A percentile compares a stretch with the other conserved stretches of the same genome.
Evolutionary conservation across 345 rosid genomes (phyloP).

Genomic region (Melaleuca quinquenervia): DNA sequence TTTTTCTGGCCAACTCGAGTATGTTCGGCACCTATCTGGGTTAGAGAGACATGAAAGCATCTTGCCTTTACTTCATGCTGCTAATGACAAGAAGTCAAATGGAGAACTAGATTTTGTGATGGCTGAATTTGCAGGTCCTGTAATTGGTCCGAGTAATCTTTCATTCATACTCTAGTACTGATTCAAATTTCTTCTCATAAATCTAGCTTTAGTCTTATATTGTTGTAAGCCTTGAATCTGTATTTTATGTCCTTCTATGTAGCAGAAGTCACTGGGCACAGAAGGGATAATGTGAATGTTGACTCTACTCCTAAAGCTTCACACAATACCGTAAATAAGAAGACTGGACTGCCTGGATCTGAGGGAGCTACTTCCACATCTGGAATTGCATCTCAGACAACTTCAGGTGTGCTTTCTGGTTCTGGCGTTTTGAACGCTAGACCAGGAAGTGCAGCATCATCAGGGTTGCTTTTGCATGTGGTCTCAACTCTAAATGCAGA

Average conservation of each 20-base stretch:
- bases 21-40: conserved; percentile 71
- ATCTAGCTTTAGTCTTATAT: not conserved
- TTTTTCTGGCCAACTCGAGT: conserved; percentile 86
- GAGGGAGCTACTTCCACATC: conserved; percentile 74
- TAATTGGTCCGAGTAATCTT: not conserved
- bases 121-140: conserved; percentile 92
- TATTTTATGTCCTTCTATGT: not conserved
- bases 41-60: conserved; percentile 88
- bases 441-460: conserved; percentile 93
- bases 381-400: conserved; percentile 82
- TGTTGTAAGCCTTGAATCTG: not conserved
- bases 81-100: conserved; percentile 75
- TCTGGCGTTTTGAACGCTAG: conserved; percentile 97
- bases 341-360: conserved; percentile 36
- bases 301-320: conserved; percentile 55
- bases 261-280: conserved; percentile 77
- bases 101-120: conserved; percentile 89
- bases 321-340: conserved; percentile 50
- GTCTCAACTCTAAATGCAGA: conserved; percentile 84
- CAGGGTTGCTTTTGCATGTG: conserved; percentile 87
- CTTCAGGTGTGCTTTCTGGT: conserved; percentile 94
- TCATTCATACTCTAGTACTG: not conserved
- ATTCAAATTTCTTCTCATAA: not conserved
- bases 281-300: conserved; percentile 67
- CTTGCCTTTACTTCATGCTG: conserved; percentile 76